Base-by-base conservation (phyloP, 495 filamentous ascomycete genomes). In the Neurospora cerealis region DNA sequence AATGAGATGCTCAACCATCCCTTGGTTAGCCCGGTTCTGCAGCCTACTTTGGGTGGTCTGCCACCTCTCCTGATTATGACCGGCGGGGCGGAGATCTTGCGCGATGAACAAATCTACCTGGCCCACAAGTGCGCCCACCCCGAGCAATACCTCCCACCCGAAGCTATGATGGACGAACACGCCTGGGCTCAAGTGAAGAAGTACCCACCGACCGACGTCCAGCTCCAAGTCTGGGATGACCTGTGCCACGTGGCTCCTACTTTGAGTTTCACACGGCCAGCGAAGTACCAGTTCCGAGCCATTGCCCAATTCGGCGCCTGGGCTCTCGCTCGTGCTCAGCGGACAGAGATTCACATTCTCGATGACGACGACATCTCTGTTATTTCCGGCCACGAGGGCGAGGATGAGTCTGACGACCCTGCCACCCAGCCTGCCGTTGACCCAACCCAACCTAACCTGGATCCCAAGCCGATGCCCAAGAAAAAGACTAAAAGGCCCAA, bases 201-300 rank as follows among this genome's bases (percentile, higher is more conserved):
- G 46, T 96, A 91, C 78, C 87, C 88, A 41, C 92, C 93, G 3
- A 98, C 95, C 0, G 90, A 97, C 78, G 95, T 98, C 10, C 94
- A 97, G 80, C 85, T 98, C n/a, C 95, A 98, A 80, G 91, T 98
- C 8, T 98, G 95, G 93, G 95, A 98, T 39, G 90, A 97, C 78
- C 83, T 97, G 21, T 98, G 95, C 74, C 95, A 98, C 79, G 95
- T 97, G 15, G 92, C 91, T 3, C 93, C 94, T 6, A 96, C 94
- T 1, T 84, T 98, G 15, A 95, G 92, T 79, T 98, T 95, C 78
- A 97, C 95, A 0, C 85, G 89, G n/a, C 95, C 95, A 2, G 95
- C 95, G 11, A 98, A 97, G 77, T 93, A 92, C 79, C 97, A 98
- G 93, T 97, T 32, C 5, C 88, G 93, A 32, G 90, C 91, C 9